These are phyloP conservation scores for Immersiporthe knoxdaviesiana DNA, from an alignment of 2,329 filamentous ascomycete species.

Conservation along the genomic window DNA sequence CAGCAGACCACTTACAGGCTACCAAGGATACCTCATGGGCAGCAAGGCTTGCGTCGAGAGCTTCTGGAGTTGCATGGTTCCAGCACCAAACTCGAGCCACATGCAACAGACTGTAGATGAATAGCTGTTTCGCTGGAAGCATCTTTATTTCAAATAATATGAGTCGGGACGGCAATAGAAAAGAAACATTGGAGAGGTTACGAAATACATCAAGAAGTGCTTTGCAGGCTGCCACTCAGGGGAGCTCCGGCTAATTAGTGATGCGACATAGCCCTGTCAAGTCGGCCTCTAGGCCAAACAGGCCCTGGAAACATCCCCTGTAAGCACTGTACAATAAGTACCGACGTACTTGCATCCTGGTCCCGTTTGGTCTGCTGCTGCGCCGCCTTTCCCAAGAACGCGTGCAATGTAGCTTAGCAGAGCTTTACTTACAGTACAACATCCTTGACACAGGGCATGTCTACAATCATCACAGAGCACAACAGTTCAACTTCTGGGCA, in stretches of 20 bases:
- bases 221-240: background rate
- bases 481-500: background rate
- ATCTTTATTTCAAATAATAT: background rate
- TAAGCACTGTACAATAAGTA: background rate
- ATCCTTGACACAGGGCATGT: background rate
- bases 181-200: background rate
- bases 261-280: conserved; percentile 5
- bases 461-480: background rate
- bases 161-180: background rate
- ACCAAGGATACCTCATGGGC: conserved; percentile 25
- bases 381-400: background rate
- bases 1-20: conserved; percentile 27
- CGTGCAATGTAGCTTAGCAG: too few species aligned
- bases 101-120: background rate
- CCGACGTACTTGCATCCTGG: background rate
- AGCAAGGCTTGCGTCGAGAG: conserved; percentile 17
- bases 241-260: background rate
- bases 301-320: background rate
- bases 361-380: background rate
- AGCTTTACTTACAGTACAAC: too few species aligned
- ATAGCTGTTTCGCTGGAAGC: background rate
- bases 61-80: conserved; percentile 9
- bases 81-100: conserved; percentile 2
- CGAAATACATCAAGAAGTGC: background rate
- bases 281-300: background rate